Conservation (phyloP, 495 filamentous ascomycete species). For the Talaromyces stipitatus region DNA sequence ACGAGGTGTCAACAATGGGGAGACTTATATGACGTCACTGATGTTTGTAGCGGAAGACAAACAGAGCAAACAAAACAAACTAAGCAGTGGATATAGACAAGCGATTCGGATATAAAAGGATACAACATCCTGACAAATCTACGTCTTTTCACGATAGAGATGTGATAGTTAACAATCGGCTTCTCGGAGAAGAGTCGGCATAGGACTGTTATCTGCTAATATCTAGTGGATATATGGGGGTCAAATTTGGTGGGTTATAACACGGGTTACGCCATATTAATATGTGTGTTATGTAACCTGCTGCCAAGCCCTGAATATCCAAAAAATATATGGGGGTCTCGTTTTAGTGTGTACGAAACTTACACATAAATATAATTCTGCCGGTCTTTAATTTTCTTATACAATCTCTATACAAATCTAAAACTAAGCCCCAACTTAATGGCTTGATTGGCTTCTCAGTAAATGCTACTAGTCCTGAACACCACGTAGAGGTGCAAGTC, state of each 20-base stretch:
- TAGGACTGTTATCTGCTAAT: neutral
- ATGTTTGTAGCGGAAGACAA: neutral
- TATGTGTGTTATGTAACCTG: no score
- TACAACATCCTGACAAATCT: neutral
- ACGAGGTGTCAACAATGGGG: neutral
- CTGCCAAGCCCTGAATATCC: no score
- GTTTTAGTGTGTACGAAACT: no score
- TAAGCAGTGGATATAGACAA: no score
- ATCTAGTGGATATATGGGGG: no score
- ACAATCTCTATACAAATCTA: no score
- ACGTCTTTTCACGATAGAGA: neutral
- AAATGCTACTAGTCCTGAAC: conserved; percentile 10
- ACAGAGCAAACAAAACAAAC: neutral
- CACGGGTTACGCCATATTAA: no score
- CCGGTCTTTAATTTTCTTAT: no score
- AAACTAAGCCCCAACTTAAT: no score
- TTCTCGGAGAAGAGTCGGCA: neutral
- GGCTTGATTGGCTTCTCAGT: conserved; percentile 12
- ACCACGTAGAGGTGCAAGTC: conserved; percentile 14
- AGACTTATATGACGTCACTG: neutral
- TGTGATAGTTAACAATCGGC: neutral
- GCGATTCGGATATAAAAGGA: neutral
- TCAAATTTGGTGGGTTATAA: no score
- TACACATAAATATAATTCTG: no score
- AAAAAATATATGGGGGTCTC: no score